Evolutionary conservation across 495 filamentous ascomycete genomes (phyloP), one percentile per base, ranked within the genome.

Genomic region (Xylaria telfairii): DNA sequence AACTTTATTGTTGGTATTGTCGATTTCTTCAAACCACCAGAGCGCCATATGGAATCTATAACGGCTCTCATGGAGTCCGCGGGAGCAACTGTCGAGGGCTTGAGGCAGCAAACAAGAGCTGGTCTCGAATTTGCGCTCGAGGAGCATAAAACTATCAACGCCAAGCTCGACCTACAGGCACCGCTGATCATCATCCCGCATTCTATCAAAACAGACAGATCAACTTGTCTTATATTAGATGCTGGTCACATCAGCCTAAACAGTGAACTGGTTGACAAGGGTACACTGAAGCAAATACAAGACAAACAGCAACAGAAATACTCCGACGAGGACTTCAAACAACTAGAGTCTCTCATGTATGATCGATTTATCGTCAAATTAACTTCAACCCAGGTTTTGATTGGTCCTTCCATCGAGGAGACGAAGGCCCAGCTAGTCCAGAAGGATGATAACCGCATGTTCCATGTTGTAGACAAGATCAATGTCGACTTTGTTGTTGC

Each of bases 21-120:
- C 63, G 92, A 92, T 68, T 99, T 99, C 83, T 98, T 99, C 84
- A 92, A 95, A 66, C 96, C 96, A 5, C 96, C 96, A 1, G 93
- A 97, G 79, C 87, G 93, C 68, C 96, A 99, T 78, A 97, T 98
- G 96, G 96, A 99, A 79, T 98, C 95, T 26, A 97, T 99, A 74
- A 91, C 90, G 9, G 96, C 95, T 30, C 84, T 99, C 57, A 89
- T 99, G 86, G 96, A 99, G 77, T 93, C 92, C 24, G 96, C 96
- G 28, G 95, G 96, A 21, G 94, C 94, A 37, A 98, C 95, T 0
- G 95, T 99, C 1, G 93, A 98, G 80, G 95, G 93, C 17, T 82
- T 98, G 67, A 89, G 96, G 44, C 94, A 97, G 79, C 96, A 99
- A 82, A 99, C 96, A 2, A 87, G 96, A 77, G 95, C 96, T 64